phyloP scores from a whole-genome alignment of 73 alveolate genomes.

The Paramecium biaurelia region DNA sequence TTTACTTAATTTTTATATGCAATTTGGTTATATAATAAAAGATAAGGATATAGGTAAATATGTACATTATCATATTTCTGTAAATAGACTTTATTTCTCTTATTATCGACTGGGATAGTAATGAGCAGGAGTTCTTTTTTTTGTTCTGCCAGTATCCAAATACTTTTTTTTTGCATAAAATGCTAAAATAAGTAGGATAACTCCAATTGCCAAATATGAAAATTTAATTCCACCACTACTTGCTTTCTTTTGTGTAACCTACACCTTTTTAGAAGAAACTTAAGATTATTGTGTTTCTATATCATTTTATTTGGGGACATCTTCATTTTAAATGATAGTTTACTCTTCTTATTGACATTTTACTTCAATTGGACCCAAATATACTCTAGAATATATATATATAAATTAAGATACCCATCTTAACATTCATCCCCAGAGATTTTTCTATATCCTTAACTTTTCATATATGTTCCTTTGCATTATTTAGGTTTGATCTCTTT shows the following conservation, averaged over 20 bases:
- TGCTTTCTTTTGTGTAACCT: not conserved
- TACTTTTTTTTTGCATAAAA: not conserved
- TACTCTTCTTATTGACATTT: not conserved
- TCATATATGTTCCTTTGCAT: slow-evolving; percentile 57
- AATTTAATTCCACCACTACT: not conserved
- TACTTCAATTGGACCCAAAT: not conserved
- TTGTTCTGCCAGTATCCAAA: not conserved
- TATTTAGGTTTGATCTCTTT: slow-evolving; percentile 54
- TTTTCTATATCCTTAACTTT: slow-evolving; percentile 80
- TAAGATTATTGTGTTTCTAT: not conserved
- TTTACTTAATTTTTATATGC: not conserved
- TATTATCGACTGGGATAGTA: not conserved
- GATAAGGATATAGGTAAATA: not conserved
- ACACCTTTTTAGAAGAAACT: not conserved
- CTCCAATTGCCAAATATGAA: not conserved
- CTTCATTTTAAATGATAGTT: not conserved
- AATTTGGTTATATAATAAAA: not conserved
- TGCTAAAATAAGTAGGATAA: not conserved
- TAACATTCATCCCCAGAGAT: slow-evolving; percentile 83
- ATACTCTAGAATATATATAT: not conserved
- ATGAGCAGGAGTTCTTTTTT: not conserved
- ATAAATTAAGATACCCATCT: slow-evolving; percentile 67
- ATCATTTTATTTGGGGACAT: not conserved
- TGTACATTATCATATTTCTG: not conserved
- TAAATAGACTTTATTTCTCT: not conserved